Base-by-base conservation (phyloP, 1,284 basidiomycete species). In the Melampsora americana region DNA sequence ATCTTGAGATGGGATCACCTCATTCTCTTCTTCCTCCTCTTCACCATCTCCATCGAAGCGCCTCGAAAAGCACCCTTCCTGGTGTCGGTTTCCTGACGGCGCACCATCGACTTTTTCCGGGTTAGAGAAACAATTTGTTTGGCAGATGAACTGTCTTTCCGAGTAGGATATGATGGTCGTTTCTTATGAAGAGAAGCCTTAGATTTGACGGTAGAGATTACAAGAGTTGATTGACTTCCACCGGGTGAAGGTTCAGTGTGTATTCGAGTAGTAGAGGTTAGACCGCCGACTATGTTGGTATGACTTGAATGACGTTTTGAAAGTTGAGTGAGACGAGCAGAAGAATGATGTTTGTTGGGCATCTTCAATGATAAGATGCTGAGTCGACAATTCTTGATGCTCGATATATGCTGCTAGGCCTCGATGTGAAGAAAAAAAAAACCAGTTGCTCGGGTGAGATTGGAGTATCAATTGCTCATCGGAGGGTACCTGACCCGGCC, bases 41-140 rank as follows among this genome's bases (percentile, higher is more conserved):
- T 64, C 61, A 16, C 35, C 61, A 32, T 56, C 35, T 16, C 30
- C 23, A 48, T 64, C 59, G 28, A 65, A 26, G 68, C 68, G 12
- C 68, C 68, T 28, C 42, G 65, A 61, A 65, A 65, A n/a, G 69
- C 61, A 20, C 68, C 68, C 56, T 42, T 56, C 35, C n/a, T 67
- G 7, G 32, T 20, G 26, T 23, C 30, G n/a, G 39, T n/a, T 44
- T 12, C 30, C 42, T 28, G 66, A 9, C 9, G 66, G 18, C 5
- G 53, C n/a, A 2, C 53, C 53, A 28, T 56, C 35, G 42, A 44
- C 28, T 46, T 42, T 39, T 66, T 46, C 16, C 44, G 32, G 16
- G 14, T 20, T 35, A n/a, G 18, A 56, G 28, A 56, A 7, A 28
- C 39, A 39, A 26, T n/a, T 28, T 35, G 42, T 44, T 46, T 66